Percentiles rank a stretch among this genome's conserved stretches.
phyloP scores from a whole-genome alignment of 176 grass and related monocot genomes.

The Avena sativa region DNA sequence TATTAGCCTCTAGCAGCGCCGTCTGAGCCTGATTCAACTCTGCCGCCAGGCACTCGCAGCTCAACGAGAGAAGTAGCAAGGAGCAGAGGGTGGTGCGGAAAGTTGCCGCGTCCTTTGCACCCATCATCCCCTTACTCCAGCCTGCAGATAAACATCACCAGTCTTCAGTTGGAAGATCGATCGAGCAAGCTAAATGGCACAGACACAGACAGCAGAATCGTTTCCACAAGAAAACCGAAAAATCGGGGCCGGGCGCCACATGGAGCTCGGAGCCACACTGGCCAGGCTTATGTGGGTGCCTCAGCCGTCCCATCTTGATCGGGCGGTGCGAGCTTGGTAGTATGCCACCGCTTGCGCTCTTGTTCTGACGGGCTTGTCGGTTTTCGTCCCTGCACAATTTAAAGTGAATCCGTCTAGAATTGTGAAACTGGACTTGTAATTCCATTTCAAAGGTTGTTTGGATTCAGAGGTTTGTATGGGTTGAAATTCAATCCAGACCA shows the following conservation, averaged over 20 bases:
- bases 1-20: slow-evolving; percentile 56
- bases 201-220: not conserved
- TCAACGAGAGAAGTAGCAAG: slow-evolving; percentile 13
- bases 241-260: not conserved
- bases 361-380: too few species aligned
- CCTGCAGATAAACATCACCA: not conserved
- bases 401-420: too few species aligned
- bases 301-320: not conserved
- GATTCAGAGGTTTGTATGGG: not conserved
- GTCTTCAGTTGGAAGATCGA: not conserved
- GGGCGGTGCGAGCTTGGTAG: not conserved
- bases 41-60: slow-evolving; percentile 40
- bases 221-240: not conserved
- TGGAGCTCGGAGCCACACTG: not conserved
- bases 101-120: not conserved
- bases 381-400: too few species aligned
- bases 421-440: too few species aligned
- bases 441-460: too few species aligned
- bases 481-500: not conserved
- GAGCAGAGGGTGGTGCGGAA: not conserved
- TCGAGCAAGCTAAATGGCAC: not conserved
- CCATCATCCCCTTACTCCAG: not conserved
- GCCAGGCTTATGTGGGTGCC: not conserved
- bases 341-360: not conserved
- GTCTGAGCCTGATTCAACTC: slow-evolving; percentile 41